Evolutionary conservation across 495 filamentous ascomycete genomes (phyloP).

Genomic region (Pyrenula massariospora): DNA sequence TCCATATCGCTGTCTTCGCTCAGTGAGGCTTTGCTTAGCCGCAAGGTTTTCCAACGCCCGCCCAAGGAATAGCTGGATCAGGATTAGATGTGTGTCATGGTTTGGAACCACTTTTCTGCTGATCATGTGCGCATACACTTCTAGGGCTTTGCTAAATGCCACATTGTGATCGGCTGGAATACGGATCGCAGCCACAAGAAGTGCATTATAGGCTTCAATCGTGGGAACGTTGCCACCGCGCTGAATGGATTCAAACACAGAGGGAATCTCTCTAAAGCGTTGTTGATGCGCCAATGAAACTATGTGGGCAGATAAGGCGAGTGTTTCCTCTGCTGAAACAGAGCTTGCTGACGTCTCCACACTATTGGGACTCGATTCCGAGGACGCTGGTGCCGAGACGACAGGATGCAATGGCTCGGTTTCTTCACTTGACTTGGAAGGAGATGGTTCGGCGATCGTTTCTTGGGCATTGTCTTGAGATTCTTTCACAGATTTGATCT

Average conservation of each 20-base stretch:
- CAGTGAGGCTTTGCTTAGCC: constrained; percentile 58
- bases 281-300: constrained; percentile 52
- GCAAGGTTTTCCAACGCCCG: constrained; percentile 62
- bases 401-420: constrained; percentile 11
- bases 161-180: constrained; percentile 58
- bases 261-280: constrained; percentile 75
- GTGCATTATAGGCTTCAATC: constrained; percentile 76
- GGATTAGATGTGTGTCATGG: constrained; percentile 70
- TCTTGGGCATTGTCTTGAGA: neutral
- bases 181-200: constrained; percentile 71
- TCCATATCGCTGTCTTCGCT: constrained; percentile 66
- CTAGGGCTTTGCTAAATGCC: constrained; percentile 77
- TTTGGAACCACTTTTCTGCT: constrained; percentile 71
- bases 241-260: constrained; percentile 79
- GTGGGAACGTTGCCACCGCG: constrained; percentile 65
- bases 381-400: constrained; percentile 15
- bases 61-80: constrained; percentile 69
- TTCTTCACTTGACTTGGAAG: constrained; percentile 20
- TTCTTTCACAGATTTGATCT: constrained; percentile 25
- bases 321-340: constrained; percentile 36
- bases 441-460: constrained; percentile 24
- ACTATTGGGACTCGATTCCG: constrained; percentile 16
- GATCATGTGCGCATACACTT: constrained; percentile 95
- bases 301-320: constrained; percentile 62
- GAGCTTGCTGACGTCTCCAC: constrained; percentile 9